These are phyloP conservation scores for Exsudoporus frostii DNA, from an alignment of 768 basidiomycete genomes.

Conservation along the genomic window DNA sequence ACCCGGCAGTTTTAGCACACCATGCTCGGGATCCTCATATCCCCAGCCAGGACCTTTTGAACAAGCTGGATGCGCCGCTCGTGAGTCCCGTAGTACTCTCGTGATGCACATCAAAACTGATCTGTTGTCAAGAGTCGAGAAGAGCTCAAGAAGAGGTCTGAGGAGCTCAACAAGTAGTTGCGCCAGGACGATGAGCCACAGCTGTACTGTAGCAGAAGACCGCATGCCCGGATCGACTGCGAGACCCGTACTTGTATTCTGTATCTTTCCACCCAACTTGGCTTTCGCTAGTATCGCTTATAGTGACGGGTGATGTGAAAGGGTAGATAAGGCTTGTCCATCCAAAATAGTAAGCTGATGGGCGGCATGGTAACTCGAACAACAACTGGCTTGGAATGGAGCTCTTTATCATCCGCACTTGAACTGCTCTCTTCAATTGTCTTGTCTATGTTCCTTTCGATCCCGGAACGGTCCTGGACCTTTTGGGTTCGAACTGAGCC, in stretches of 20 bases:
- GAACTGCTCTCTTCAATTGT: neutral
- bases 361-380: neutral
- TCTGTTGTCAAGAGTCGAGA: slow-evolving; percentile 42
- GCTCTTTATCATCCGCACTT: no score
- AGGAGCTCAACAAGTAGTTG: slow-evolving; percentile 43
- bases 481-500: neutral
- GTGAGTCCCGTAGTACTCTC: slow-evolving; percentile 29
- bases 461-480: neutral
- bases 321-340: neutral
- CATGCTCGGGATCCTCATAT: slow-evolving; percentile 51
- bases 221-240: neutral
- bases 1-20: slow-evolving; percentile 42
- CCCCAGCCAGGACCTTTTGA: slow-evolving; percentile 42
- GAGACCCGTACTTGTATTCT: neutral
- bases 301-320: neutral
- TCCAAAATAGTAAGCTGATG: neutral
- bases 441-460: neutral
- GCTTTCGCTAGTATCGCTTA: neutral
- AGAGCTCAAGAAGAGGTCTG: slow-evolving; percentile 44
- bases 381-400: neutral
- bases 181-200: no score
- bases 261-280: neutral
- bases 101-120: neutral
- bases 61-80: slow-evolving; percentile 45
- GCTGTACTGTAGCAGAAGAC: neutral